Conservation (phyloP, 2,329 filamentous ascomycete genomes). For the Lecanicillium sp. region DNA sequence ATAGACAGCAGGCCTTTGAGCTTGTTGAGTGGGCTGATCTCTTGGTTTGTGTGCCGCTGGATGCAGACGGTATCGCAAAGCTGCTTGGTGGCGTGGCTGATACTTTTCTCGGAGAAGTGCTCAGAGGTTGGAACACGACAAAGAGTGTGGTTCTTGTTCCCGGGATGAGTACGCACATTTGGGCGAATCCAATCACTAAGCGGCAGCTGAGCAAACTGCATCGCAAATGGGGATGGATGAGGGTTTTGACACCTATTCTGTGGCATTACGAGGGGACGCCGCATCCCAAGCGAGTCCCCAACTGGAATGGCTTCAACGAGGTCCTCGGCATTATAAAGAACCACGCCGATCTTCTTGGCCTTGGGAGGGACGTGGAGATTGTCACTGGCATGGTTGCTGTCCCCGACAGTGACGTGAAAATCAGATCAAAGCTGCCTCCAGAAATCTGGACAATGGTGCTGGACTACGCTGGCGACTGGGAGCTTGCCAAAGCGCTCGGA, state of each 20-base stretch:
- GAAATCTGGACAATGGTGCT: conserved; percentile 89
- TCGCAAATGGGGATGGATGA: conserved; percentile 80
- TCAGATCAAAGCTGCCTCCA: conserved; percentile 54
- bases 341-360: conserved; percentile 64
- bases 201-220: conserved; percentile 79
- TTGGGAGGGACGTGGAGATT: conserved; percentile 62
- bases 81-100: conserved; percentile 82
- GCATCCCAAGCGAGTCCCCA: conserved; percentile 43
- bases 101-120: conserved; percentile 69
- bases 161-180: conserved; percentile 82
- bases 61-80: conserved; percentile 75
- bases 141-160: conserved; percentile 82
- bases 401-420: conserved; percentile 21
- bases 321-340: conserved; percentile 69
- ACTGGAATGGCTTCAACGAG: conserved; percentile 60
- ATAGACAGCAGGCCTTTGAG: conserved; percentile 47
- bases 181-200: conserved; percentile 83
- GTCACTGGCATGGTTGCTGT: conserved; percentile 31
- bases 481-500: conserved; percentile 71
- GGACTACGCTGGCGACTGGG: conserved; percentile 82
- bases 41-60: conserved; percentile 74
- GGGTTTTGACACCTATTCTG: conserved; percentile 70
- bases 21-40: conserved; percentile 84
- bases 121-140: conserved; percentile 78
- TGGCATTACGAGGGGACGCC: conserved; percentile 63